Evolutionary conservation across 2,329 filamentous ascomycete species (phyloP).

Genomic region (Diaporthe aspalathi): DNA sequence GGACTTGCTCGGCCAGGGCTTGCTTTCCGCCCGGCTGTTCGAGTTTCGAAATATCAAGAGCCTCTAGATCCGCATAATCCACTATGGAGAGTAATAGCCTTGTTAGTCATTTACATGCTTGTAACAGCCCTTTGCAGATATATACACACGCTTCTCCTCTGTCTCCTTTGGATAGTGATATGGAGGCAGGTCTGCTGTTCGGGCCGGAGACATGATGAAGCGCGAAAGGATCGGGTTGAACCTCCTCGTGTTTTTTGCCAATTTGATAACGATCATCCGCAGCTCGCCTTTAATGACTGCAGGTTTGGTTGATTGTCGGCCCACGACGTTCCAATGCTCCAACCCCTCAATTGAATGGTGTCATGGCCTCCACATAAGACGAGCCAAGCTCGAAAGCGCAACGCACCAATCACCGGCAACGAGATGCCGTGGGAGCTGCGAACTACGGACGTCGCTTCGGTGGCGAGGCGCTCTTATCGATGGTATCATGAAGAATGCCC

Average conservation of each 20-base stretch:
- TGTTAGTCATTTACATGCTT: neutral
- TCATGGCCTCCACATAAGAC: constrained; percentile 35
- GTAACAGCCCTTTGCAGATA: neutral
- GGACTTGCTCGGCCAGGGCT: constrained; percentile 42
- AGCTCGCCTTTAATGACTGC: neutral
- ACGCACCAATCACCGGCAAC: constrained; percentile 32
- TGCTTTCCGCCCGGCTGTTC: constrained; percentile 42
- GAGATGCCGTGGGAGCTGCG: neutral
- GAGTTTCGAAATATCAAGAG: constrained; percentile 43
- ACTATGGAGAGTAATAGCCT: constrained; percentile 33
- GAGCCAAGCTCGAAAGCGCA: constrained; percentile 11
- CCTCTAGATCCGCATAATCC: constrained; percentile 43
- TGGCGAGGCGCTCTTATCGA: constrained; percentile 21
- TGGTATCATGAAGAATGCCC: constrained; percentile 32
- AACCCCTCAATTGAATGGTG: constrained; percentile 37
- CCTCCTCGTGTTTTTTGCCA: neutral
- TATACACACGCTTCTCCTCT: constrained; percentile 39
- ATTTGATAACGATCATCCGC: neutral
- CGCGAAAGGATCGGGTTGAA: too few species aligned
- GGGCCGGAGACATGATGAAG: constrained; percentile 30
- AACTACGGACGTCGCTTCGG: neutral
- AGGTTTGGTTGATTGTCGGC: neutral
- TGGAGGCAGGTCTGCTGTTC: constrained; percentile 14
- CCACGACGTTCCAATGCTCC: neutral
- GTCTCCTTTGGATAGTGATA: constrained; percentile 43